A percentile compares a stretch with the other conserved stretches of the same genome.
Conservation (phyloP, 441 rosid genomes). For the Gossypium lobatum region DNA sequence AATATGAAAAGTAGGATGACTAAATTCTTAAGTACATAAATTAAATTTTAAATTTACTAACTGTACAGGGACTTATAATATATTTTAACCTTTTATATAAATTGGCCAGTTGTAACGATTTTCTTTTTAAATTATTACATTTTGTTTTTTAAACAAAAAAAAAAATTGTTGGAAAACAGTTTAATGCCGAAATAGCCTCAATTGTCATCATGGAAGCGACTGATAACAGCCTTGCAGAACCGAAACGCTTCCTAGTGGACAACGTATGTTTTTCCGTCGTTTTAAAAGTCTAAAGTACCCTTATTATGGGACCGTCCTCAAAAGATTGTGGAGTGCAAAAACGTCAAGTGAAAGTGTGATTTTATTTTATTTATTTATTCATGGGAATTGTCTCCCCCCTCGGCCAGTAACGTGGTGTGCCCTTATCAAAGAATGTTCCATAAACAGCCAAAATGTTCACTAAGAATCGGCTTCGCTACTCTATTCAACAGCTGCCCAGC, state of each 20-base stretch:
- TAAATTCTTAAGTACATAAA: no score
- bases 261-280: neutral
- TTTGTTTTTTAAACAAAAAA: neutral
- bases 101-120: neutral
- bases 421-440: neutral
- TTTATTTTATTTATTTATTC: neutral
- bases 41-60: no score
- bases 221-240: neutral
- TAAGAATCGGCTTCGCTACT: constrained; percentile 4
- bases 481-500: neutral
- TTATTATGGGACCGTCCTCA: no score
- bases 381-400: neutral
- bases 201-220: neutral
- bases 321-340: neutral
- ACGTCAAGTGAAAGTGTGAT: neutral
- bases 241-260: neutral
- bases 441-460: neutral
- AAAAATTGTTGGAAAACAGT: neutral
- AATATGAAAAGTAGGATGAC: no score
- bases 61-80: no score
- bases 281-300: neutral
- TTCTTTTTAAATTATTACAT: neutral
- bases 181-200: constrained; percentile 8
- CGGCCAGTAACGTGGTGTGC: constrained; percentile 10
- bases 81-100: no score